Evolutionary conservation across 768 basidiomycete species (phyloP), one percentile per base, ranked within the genome.

Genomic region (Tricholoma sp.): DNA sequence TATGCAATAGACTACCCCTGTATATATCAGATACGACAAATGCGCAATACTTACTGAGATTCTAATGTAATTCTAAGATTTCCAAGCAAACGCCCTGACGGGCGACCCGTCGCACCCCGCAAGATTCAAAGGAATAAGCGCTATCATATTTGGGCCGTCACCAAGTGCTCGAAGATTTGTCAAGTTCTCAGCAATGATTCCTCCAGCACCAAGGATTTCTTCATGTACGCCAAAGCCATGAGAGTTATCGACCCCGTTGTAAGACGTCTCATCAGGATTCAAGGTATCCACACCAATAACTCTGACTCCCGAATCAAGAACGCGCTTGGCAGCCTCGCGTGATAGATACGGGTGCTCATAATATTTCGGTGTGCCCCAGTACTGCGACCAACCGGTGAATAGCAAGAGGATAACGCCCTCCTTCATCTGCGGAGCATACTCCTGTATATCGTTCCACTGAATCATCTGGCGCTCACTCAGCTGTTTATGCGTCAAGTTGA

Each of bases 131-230:
- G 88, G 88, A 37, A 83, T 64, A 53, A 89, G 64, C 54, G 79
- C 81, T 34, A 86, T 80, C 53, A 75, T 62, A 13, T 58, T 62
- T 15, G 58, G 60, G 29, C 47, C 29, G 9, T 52, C 66, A 20
- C 65, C 55, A 32, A 88, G 63, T 48, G 59, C 59, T 31, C 77
- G 78, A 54, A 90, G 61, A 52, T 82, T 80, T 9, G 71, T 80
- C 63, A 91, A 55, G 60, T 91, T 91, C 72, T 91, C 89, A 31
- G 80, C 86, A 56, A 91, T 88, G 6, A 88, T 63, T 1, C 81
- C 80, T 0, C 81, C 86, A 15, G 67, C 71, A 18, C 83, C 82
- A n/a, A 91, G 74, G 7, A 90, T 68, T 0, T 70, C 70, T 29
- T 83, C 74, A 61, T 91, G 89, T 52, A 82, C 81, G 11, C 69